Conservation (phyloP, 345 rosid species). For the Brassica incana region DNA sequence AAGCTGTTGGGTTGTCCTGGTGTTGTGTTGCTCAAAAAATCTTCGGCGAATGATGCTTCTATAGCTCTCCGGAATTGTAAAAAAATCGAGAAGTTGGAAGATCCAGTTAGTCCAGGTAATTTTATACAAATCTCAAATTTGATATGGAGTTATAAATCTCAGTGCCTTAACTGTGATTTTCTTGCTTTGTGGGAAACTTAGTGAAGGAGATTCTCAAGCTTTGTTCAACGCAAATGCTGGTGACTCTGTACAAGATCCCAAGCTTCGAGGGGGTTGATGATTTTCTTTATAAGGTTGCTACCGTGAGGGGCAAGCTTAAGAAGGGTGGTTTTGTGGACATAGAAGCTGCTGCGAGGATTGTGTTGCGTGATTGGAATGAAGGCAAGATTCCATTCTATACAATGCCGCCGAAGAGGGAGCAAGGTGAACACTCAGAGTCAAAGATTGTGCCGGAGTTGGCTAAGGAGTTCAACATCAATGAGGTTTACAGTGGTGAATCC, state of each 20-base stretch:
- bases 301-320: conserved; percentile 87
- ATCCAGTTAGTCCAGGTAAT: conserved; percentile 93
- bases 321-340: conserved; percentile 92
- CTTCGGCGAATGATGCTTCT: conserved; percentile 63
- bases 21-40: conserved; percentile 78
- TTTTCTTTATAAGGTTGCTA: conserved; percentile 84
- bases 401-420: conserved; percentile 74
- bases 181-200: conserved; percentile 35
- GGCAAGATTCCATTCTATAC: conserved; percentile 91
- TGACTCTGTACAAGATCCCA: conserved; percentile 76
- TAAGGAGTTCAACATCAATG: conserved; percentile 80
- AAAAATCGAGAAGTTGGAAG: conserved; percentile 93
- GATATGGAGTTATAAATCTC: background rate
- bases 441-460: conserved; percentile 71
- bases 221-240: conserved; percentile 65
- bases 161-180: conserved; percentile 22
- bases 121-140: too few relatives aligned
- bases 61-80: conserved; percentile 92
- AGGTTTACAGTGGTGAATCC: conserved; percentile 74
- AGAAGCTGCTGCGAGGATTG: conserved; percentile 83
- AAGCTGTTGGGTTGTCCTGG: conserved; percentile 97
- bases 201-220: conserved; percentile 90
- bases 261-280: conserved; percentile 78
- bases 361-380: conserved; percentile 88
- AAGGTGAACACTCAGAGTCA: conserved; percentile 68